Evolutionary conservation across 768 basidiomycete species (phyloP), one percentile per base, ranked within the genome.

Genomic region (Pseudohyphozyma bogoriensis): DNA sequence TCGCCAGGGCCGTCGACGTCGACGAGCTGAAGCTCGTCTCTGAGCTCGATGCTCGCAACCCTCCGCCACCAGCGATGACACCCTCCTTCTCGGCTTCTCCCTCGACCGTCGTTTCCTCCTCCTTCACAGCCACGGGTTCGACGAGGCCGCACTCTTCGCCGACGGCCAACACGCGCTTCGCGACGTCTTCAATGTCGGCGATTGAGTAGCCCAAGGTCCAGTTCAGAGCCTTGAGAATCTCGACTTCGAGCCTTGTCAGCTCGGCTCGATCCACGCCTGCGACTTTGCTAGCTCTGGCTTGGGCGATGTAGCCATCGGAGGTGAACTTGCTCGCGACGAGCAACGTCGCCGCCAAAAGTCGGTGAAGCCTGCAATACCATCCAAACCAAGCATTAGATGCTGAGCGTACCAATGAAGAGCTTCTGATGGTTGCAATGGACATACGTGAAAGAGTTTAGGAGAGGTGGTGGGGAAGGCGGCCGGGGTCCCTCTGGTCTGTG

Each of bases 401-500:
- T n/a, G n/a, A n/a, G n/a, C n/a, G n/a, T n/a, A n/a, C n/a, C n/a
- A n/a, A n/a, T n/a, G n/a, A n/a, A n/a, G n/a, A n/a, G n/a, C n/a
- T n/a, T n/a, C n/a, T n/a, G n/a, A n/a, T n/a, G n/a, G n/a, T n/a
- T n/a, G n/a, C n/a, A n/a, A n/a, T n/a, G n/a, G n/a, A n/a, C n/a
- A n/a, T n/a, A n/a, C 6, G 68, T 69, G 60, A 55, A 69, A 16
- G 33, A 33, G 55, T 58, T 66, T 44, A 59, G 57, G 32, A 60
- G 50, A 10, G 60, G 68, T 42, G 46, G 32, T 9, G 60, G 57
- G 4, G 63, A 58, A 8, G 59, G 63, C 1, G 67, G 60, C 8
- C 53, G 22, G 8, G 51, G 36, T 1, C 42, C n/a, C n/a, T n/a
- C n/a, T n/a, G n/a, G n/a, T n/a, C n/a, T n/a, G n/a, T n/a, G n/a